Conservation (phyloP, 352 stramenopile genomes). For the Phytophthora rubi region DNA sequence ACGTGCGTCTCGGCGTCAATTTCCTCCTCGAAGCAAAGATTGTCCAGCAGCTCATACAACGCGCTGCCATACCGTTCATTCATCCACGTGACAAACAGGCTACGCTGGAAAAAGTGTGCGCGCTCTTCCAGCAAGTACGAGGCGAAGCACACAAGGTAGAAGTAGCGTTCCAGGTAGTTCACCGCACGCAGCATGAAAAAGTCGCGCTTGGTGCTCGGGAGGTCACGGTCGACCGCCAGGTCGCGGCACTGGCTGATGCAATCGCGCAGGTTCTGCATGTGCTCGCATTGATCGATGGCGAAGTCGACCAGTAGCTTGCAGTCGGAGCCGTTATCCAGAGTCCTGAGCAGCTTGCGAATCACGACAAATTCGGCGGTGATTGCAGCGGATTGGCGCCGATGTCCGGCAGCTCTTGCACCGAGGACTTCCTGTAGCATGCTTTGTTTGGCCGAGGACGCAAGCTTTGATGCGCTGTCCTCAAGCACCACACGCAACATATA, state of each 20-base stretch:
- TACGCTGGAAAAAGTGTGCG: conserved; percentile 51
- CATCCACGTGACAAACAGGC: conserved; percentile 87
- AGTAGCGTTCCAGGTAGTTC: conserved; percentile 91
- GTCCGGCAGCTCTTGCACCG: conserved; percentile 10
- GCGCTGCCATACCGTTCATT: conserved; percentile 79
- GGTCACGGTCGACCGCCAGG: conserved; percentile 72
- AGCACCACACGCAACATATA: conserved; percentile 87
- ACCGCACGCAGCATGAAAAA: conserved; percentile 86
- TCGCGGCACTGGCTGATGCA: conserved; percentile 85
- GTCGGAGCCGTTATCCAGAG: conserved; percentile 71
- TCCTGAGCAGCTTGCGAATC: conserved; percentile 74
- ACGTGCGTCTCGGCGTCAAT: conserved; percentile 76
- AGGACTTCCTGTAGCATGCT: conserved; percentile 40
- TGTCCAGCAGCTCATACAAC: conserved; percentile 88
- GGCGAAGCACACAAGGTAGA: conserved; percentile 90
- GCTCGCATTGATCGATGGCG: conserved; percentile 79
- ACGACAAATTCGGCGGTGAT: conserved; percentile 72
- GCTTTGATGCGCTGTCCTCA: conserved; percentile 40
- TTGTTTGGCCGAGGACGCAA: conserved; percentile 8
- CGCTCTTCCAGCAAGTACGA: conserved; percentile 86
- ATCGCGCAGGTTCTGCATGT: conserved; percentile 87
- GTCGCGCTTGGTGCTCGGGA: conserved; percentile 72
- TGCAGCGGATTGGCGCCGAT: conserved; percentile 61
- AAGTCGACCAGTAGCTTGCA: conserved; percentile 76
- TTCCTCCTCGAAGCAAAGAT: conserved; percentile 87